Evolutionary conservation across 1,284 basidiomycete species (phyloP), one percentile per base, ranked within the genome.

Genomic region (Moesziomyces globuligerus): DNA sequence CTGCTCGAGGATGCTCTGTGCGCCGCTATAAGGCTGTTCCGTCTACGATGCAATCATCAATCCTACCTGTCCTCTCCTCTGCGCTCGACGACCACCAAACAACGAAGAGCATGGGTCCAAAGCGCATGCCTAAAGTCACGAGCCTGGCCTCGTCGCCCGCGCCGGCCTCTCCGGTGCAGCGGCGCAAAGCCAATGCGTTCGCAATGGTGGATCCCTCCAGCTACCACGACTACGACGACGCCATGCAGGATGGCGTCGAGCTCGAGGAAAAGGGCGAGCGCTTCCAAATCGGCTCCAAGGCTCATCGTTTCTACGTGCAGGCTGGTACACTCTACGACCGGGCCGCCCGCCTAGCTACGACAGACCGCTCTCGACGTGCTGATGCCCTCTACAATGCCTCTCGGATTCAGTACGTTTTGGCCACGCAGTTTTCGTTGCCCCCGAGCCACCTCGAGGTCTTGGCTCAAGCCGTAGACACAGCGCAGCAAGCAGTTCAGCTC

Each of bases 211-310:
- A 70, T n/a, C 48, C 60, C 7, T 58, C 39, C 32, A 59, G 28
- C 55, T 72, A 75, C 40, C 25, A 41, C 23, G 60, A 72, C 49
- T 71, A 55, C 37, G 74, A 75, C 28, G 61, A 72, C 37, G 65
- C 74, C 13, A 61, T 76, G 53, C 73, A 75, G 24, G 73, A 70
- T 26, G 74, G 72, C 7, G 59, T 72, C 29, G 68, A 75, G 50
- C 55, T 64, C 34, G 74, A 76, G 32, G 74, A 76, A 36, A 74
- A 72, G 45, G 74, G 69, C 4, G 74, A 76, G 41, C 61, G 74
- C 10, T 75, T 72, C 38, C 62, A 66, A 10, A 48, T 73, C 21
- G 73, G 74, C 1, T 25, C 50, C 13, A 76, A 76, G 39, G 74
- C 74, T 1, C 58, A 72, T 29, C 65, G 72, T 34, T 75, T 66